A percentile compares a stretch with the other conserved stretches of the same genome.
Conservation (phyloP, 1,284 basidiomycete genomes). For the Bondarzewia mesenterica region DNA sequence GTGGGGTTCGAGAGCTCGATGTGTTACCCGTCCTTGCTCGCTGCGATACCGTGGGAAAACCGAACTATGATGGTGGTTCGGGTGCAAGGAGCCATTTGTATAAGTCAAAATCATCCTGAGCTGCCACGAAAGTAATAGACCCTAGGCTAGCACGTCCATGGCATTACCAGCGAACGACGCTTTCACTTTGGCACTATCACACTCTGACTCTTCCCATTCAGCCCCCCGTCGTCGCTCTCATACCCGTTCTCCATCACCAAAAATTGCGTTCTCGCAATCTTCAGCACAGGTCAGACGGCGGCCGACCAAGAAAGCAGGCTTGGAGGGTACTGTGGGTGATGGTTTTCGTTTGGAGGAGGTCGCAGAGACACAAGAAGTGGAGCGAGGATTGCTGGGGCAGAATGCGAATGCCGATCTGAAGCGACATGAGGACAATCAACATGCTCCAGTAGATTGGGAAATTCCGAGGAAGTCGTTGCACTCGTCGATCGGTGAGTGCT, state of each 20-base stretch:
- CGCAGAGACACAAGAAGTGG: constrained; percentile 6
- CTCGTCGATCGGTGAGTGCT: constrained; percentile 75
- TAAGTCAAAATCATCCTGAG: too few species aligned
- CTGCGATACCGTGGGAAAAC: too few species aligned
- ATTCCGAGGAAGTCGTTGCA: constrained; percentile 89
- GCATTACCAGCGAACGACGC: constrained; percentile 44
- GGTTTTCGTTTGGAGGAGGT: constrained; percentile 11
- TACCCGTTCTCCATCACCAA: constrained; percentile 37
- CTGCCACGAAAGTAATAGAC: too few species aligned
- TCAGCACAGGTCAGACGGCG: constrained; percentile 11
- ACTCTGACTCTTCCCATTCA: constrained; percentile 27
- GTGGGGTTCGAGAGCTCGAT: too few species aligned
- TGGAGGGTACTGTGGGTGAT: background rate
- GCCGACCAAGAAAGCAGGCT: constrained; percentile 9
- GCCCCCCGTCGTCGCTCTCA: constrained; percentile 23
- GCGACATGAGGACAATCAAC: background rate
- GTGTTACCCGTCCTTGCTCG: too few species aligned
- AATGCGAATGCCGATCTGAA: too few species aligned
- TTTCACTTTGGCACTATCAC: constrained; percentile 37
- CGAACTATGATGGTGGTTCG: too few species aligned
- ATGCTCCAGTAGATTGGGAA: constrained; percentile 55
- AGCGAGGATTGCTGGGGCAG: background rate
- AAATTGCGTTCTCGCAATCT: constrained; percentile 27
- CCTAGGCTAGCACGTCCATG: too few species aligned
- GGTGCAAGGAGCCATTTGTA: too few species aligned